Evolutionary conservation across 78 protist species (phyloP), one percentile per base, ranked within the genome.

Genomic region (Monocercomonoides exilis): DNA sequence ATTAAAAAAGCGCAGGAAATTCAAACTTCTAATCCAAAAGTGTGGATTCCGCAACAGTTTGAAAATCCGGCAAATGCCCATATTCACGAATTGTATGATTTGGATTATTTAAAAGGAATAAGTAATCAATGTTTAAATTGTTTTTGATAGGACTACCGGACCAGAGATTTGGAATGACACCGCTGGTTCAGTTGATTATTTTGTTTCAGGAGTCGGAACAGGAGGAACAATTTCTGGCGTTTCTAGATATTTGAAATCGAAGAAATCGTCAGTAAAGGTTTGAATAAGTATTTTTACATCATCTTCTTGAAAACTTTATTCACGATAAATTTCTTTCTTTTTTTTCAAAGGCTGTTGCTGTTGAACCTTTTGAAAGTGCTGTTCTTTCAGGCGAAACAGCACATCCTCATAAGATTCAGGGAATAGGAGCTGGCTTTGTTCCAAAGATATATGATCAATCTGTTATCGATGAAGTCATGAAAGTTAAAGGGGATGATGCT

Each of bases 171-270:
- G 3, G 46, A 33, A 2, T 5, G 85, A 1, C 38, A 84, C 81
- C 45, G 4, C 41, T 0, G 90, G 79, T 21, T 29, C 6, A 6
- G 45, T 88, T 2, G 54, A 36, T 21, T 70, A 88, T 90, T 11
- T 95, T 70, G 98, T 97, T 11, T 85, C 93, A 11, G 95, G 96
- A 1, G 97, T 95, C 0, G 99, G 99, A n/a, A 96, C 99, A 2
- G 97, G 98, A n/a, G 99, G 98, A 44, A 95, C 99, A 42, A 87
- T 95, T 85, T 63, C 87, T 33, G 92, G 92, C 54, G 45, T 45
- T 46, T 84, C 77, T 45, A 0, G n/a, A 11, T 82, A n/a, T 44
- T 84, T 90, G 3, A 86, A 86, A 54, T 43, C 0, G 41, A 1
- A 84, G 32, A 36, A 82, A 44, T 33, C 81, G 32, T 33, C 41